phyloP scores from a whole-genome alignment of 495 filamentous ascomycete genomes.

The Podospora australis region DNA sequence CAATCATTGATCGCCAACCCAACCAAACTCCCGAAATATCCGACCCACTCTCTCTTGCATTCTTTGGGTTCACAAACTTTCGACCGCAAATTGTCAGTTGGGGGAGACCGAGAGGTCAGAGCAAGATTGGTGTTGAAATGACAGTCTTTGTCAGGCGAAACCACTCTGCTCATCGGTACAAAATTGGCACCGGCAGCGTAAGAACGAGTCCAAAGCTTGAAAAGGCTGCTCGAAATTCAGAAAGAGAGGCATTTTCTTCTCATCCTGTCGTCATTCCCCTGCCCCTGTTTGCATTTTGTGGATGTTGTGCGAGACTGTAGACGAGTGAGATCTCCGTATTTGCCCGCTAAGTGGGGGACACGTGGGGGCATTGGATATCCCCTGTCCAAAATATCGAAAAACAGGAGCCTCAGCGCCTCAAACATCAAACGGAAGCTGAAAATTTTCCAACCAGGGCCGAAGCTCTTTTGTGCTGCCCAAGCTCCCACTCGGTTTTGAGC shows the following conservation, averaged over 20 bases:
- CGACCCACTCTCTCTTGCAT: not conserved
- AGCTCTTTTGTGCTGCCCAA: conserved; percentile 6
- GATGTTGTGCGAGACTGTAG: not conserved
- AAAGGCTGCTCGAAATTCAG: not conserved
- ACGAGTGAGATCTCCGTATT: conserved; percentile 13
- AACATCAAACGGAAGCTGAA: conserved; percentile 26
- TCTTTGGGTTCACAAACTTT: not conserved
- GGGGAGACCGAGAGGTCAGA: no score
- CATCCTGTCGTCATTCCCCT: conserved; percentile 20
- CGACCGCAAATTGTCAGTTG: no score
- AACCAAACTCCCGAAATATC: not conserved
- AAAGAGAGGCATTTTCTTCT: conserved; percentile 21
- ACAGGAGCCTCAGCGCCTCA: conserved; percentile 29
- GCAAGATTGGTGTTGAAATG: no score
- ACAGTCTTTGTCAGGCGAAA: no score
- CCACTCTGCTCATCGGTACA: no score
- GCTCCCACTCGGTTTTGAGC: conserved; percentile 6
- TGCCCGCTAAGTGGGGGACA: conserved; percentile 20
- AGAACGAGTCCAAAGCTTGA: not conserved
- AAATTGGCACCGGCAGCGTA: no score
- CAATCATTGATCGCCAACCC: no score
- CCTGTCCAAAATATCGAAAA: conserved; percentile 1
- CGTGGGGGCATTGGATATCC: conserved; percentile 9
- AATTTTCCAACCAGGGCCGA: conserved; percentile 21
- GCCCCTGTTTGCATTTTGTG: conserved; percentile 9